These are phyloP conservation scores for Trifolium pratense DNA, from an alignment of 306 rosid species.

Conservation along the genomic window DNA sequence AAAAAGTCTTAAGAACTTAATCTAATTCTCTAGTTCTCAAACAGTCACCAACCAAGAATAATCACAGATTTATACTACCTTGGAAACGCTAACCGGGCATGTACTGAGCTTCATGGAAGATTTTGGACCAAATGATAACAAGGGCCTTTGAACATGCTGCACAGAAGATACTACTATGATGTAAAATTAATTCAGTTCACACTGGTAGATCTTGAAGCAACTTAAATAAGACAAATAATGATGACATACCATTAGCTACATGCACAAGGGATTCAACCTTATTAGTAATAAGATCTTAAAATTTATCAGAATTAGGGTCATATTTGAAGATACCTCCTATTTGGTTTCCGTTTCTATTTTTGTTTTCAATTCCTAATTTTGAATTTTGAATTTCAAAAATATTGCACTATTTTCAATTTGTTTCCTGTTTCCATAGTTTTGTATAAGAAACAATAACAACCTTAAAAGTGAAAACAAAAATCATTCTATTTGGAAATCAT, in stretches of 20 bases:
- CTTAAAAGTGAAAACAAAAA: not conserved
- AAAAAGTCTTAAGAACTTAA: slow-evolving; percentile 32
- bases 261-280: slow-evolving; percentile 15
- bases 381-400: not conserved
- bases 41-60: slow-evolving; percentile 39
- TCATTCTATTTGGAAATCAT: not conserved
- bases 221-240: slow-evolving; percentile 17
- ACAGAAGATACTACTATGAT: slow-evolving; percentile 37
- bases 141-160: slow-evolving; percentile 96
- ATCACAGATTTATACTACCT: slow-evolving; percentile 59
- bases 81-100: slow-evolving; percentile 77
- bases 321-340: slow-evolving; percentile 17
- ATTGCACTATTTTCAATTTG: not conserved
- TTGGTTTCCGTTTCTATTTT: slow-evolving; percentile 3
- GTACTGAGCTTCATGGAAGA: slow-evolving; percentile 85
- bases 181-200: slow-evolving; percentile 30
- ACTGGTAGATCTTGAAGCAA: slow-evolving; percentile 30
- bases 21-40: slow-evolving; percentile 13
- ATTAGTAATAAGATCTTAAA: not conserved
- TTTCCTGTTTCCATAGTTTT: not conserved
- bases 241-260: slow-evolving; percentile 7
- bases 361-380: not conserved
- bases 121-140: slow-evolving; percentile 94
- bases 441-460: not conserved
- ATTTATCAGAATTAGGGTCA: slow-evolving; percentile 13